Base-by-base conservation (phyloP, 768 basidiomycete species). In the Hypsizygus marmoreus region DNA sequence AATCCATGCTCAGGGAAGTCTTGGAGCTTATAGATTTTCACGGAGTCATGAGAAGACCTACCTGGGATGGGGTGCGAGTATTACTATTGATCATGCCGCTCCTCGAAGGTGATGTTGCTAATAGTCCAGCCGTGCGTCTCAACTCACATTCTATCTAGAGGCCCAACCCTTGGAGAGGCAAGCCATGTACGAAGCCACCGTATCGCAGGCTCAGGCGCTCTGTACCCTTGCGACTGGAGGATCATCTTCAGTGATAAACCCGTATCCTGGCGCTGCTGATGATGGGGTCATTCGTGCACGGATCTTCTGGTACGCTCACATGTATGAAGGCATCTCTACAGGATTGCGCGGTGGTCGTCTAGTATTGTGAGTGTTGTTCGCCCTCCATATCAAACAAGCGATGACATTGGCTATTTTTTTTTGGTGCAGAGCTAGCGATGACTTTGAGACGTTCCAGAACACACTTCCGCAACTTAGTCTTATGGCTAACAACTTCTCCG, bases 231-330 rank as follows among this genome's bases (percentile, higher is more conserved):
- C 57, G 6, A 57, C 74, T 7, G 48, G 65, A 12, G 45, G 54
- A 4, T 48, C 63, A 23, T 53, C 68, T 50, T 54, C 58, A 13
- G 45, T 48, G 33, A 40, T 50, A 4, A 40, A 66, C 26, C 68
- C 74, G 1, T 73, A 76, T 11, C 65, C 80, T 16, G 70, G 75
- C 43, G 77, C 71, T 36, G 71, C 76, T 25, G 82, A 84, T 39
- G 79, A 86, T 40, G 80, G 84, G 26, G 63, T 73, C 35, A 72
- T 88, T 25, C 81, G 90, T 25, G 84, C 89, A 2, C 76, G 93
- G 23, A 75, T 95, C 24, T 95, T 91, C 62, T 95, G 91, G 89
- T 95, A 93, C 56, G 82, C 88, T 6, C 81, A 92, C 51, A 80
- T 87, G 19, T 84, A 90, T 48, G 94, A 95, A 66, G 89, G 91